These are phyloP conservation scores for Marvania coccoides DNA, from an alignment of 139 green algal genomes.

Conservation along the genomic window DNA sequence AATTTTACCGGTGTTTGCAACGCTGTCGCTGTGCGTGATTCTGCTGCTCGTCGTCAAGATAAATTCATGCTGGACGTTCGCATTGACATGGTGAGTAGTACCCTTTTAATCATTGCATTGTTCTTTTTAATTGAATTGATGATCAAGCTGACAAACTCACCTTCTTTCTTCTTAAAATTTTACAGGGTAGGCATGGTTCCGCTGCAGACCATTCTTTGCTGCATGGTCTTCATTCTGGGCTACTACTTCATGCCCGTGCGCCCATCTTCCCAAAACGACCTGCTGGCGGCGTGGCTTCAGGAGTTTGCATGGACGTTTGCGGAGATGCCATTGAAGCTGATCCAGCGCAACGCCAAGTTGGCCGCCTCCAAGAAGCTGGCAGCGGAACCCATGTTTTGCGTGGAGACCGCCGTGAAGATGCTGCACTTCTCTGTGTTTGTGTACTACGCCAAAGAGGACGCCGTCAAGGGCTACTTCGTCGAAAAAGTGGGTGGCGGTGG, in stretches of 20 bases:
- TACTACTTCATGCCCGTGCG: conserved; percentile 11
- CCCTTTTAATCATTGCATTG: too few species aligned
- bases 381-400: conserved; percentile 52
- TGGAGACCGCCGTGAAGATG: conserved; percentile 52
- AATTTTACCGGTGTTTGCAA: neutral
- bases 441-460: conserved; percentile 36
- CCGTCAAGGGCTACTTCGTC: too few species aligned
- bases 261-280: neutral
- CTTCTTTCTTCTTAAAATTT: too few species aligned
- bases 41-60: conserved; percentile 7
- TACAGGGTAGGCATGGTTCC: conserved; percentile 3
- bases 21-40: neutral
- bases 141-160: too few species aligned
- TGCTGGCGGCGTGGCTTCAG: conserved; percentile 24
- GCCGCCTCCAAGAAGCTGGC: neutral
- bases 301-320: conserved; percentile 41
- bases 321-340: neutral
- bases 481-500: too few species aligned
- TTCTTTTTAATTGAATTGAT: too few species aligned
- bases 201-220: neutral
- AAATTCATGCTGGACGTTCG: conserved; percentile 14
- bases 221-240: neutral
- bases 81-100: neutral
- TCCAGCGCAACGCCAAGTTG: neutral
- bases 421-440: conserved; percentile 43